Conservation (phyloP, 2,329 filamentous ascomycete genomes). For the Podosphaera fusca region DNA sequence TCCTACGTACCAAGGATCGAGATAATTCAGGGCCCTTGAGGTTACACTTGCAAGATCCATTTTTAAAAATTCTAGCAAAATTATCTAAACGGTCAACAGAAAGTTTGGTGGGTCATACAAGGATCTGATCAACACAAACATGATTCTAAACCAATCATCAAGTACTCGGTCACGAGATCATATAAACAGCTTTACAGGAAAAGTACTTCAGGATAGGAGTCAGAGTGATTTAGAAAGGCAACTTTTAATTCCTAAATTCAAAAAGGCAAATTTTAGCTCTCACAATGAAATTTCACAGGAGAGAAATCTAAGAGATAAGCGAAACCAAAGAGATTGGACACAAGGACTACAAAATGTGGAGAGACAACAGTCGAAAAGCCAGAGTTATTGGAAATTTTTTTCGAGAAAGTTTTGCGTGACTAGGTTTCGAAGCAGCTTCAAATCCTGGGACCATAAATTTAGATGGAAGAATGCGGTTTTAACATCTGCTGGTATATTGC, state of each 20-base stretch:
- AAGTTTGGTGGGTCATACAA: neutral
- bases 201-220: constrained; percentile 9
- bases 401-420: constrained; percentile 8
- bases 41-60: no score
- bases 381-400: constrained; percentile 13
- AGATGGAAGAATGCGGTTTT: constrained; percentile 42
- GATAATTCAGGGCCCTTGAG: no score
- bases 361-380: constrained; percentile 7
- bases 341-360: constrained; percentile 14
- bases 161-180: neutral
- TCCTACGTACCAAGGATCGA: no score
- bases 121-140: constrained; percentile 7
- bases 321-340: constrained; percentile 13
- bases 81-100: no score
- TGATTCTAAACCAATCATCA: neutral
- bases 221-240: constrained; percentile 7
- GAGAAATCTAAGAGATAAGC: constrained; percentile 14
- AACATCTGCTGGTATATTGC: constrained; percentile 47
- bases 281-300: constrained; percentile 3
- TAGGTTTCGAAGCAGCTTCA: constrained; percentile 29
- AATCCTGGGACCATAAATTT: constrained; percentile 44
- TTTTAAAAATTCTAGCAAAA: no score
- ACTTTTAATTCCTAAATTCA: neutral
- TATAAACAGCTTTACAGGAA: constrained; percentile 3
- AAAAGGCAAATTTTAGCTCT: neutral